A percentile compares a stretch with the other conserved stretches of the same genome.
These are phyloP conservation scores for Microthlaspi erraticum DNA, from an alignment of 345 rosid species.

Conservation along the genomic window DNA sequence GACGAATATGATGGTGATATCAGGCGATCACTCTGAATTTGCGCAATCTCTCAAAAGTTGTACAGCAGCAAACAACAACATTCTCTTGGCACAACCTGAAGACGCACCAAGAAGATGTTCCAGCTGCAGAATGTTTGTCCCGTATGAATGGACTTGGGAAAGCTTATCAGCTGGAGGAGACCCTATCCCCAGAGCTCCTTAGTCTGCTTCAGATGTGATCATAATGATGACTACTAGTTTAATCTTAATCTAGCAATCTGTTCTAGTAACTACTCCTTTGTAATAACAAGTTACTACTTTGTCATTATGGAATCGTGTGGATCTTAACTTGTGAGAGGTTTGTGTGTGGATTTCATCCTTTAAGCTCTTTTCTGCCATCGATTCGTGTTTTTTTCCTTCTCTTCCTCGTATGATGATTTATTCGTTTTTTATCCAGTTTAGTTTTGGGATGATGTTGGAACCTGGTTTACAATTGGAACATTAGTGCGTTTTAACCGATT, in stretches of 20 bases:
- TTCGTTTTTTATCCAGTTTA: not conserved
- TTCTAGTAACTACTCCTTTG: too few species aligned
- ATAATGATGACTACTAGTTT: too few species aligned
- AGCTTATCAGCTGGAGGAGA: not conserved
- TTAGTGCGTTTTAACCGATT: not conserved
- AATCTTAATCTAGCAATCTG: too few species aligned
- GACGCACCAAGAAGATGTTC: not conserved
- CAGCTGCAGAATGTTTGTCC: not conserved
- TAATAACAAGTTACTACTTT: too few species aligned
- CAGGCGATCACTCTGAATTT: not conserved
- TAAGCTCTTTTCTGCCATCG: too few species aligned
- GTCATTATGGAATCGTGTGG: too few species aligned
- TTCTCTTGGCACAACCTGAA: not conserved
- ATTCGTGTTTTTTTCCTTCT: too few species aligned
- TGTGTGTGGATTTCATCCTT: too few species aligned
- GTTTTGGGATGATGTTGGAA: not conserved
- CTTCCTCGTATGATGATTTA: not conserved
- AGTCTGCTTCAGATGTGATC: too few species aligned
- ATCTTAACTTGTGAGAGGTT: too few species aligned
- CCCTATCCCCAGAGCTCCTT: not conserved
- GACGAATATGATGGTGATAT: not conserved
- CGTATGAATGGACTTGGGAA: not conserved
- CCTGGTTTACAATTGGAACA: not conserved
- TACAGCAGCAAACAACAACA: not conserved
- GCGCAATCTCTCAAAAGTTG: not conserved